phyloP scores from a whole-genome alignment of 2,329 filamentous ascomycete species.

The Rhytidhysteron rufulum region DNA sequence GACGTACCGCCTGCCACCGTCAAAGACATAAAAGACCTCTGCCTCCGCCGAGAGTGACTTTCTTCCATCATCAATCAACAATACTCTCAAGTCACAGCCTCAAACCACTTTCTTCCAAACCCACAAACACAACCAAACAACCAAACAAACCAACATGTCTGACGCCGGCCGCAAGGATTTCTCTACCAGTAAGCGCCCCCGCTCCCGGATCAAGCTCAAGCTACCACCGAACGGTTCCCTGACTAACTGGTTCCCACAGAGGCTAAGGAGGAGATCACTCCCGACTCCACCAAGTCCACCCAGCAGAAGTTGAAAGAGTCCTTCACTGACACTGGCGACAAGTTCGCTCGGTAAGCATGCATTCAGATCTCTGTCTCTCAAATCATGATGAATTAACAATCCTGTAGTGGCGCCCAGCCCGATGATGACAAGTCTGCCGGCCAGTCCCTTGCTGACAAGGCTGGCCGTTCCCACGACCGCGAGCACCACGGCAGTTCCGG shows the following conservation, averaged over 20 bases:
- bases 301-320: conserved; percentile 56
- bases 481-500: conserved; percentile 34
- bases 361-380: neutral
- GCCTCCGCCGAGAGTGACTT: neutral
- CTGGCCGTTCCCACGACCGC: conserved; percentile 36
- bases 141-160: conserved; percentile 51
- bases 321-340: conserved; percentile 54
- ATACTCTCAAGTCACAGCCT: conserved; percentile 11
- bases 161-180: conserved; percentile 61
- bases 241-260: too few relatives aligned
- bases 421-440: conserved; percentile 53
- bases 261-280: conserved; percentile 55
- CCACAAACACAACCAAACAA: conserved; percentile 15
- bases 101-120: conserved; percentile 11
- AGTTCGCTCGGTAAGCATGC: conserved; percentile 44
- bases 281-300: conserved; percentile 60
- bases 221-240: conserved; percentile 23
- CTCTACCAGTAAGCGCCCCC: conserved; percentile 38
- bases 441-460: conserved; percentile 46
- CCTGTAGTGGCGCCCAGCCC: conserved; percentile 42
- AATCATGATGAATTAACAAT: conserved; percentile 16
- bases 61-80: conserved; percentile 8
- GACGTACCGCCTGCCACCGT: neutral
- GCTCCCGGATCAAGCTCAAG: conserved; percentile 3
- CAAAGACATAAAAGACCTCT: neutral